Percentiles rank a stretch among this genome's conserved stretches.
Evolutionary conservation across 768 basidiomycete genomes (phyloP).

Genomic region (Jaapia argillacea): DNA sequence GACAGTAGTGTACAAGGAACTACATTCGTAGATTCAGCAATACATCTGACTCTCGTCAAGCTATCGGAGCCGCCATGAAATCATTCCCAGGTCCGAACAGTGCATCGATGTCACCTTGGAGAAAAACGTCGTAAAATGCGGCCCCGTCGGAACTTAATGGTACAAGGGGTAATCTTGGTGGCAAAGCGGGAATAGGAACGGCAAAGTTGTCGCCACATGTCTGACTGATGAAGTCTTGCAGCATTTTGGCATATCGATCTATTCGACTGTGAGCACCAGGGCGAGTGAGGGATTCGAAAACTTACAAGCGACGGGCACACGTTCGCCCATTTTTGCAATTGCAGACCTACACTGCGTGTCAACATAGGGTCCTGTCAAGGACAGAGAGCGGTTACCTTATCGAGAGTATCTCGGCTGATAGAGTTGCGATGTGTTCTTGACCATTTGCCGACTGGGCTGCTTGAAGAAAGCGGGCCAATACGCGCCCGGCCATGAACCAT

Average conservation of each 20-base stretch:
- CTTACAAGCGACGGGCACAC: constrained; percentile 53
- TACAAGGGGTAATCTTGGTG: background rate
- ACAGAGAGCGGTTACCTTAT: background rate
- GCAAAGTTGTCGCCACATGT: constrained; percentile 16
- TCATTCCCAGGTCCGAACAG: too few species aligned
- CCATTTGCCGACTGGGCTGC: constrained; percentile 50
- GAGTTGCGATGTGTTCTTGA: constrained; percentile 43
- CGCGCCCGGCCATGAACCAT: constrained; percentile 63
- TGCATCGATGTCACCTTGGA: too few species aligned
- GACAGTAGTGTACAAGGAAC: too few species aligned
- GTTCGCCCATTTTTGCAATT: constrained; percentile 51
- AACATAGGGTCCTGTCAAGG: constrained; percentile 1
- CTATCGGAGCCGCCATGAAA: too few species aligned
- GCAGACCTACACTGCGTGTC: constrained; percentile 31
- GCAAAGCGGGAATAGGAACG: constrained; percentile 1
- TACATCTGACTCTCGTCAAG: too few species aligned
- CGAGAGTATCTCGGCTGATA: constrained; percentile 36
- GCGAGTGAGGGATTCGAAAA: constrained; percentile 3
- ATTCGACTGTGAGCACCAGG: background rate
- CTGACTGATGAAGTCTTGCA: constrained; percentile 28
- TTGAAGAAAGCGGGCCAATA: constrained; percentile 56
- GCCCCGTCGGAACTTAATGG: background rate
- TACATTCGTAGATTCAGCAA: too few species aligned
- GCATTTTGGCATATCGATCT: constrained; percentile 47
- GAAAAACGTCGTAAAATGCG: background rate